phyloP scores from a whole-genome alignment of 2,329 filamentous ascomycete genomes.

The Pestalotiopsis fici region DNA sequence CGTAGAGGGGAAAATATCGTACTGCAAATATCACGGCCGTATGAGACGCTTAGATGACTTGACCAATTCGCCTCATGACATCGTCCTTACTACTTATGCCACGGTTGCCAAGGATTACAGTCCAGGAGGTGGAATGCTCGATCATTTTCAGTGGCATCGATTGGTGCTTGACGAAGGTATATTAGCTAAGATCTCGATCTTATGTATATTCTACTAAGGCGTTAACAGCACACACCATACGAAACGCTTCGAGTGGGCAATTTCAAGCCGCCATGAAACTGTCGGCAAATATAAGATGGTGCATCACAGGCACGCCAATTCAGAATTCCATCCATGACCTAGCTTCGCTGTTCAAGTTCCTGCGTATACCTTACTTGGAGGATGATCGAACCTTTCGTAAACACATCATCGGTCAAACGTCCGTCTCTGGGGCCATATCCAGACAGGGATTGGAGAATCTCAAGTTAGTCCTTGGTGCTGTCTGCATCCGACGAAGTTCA shows the following conservation, averaged over 20 bases:
- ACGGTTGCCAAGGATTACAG: neutral
- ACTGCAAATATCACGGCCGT: constrained; percentile 6
- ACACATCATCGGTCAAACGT: neutral
- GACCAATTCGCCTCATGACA: neutral
- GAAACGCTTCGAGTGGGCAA: neutral
- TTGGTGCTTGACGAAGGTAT: constrained; percentile 6
- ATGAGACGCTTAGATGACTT: neutral
- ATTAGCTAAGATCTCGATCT: neutral
- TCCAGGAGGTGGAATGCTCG: neutral
- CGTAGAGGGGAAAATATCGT: neutral
- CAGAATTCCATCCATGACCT: neutral
- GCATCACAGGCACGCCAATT: neutral
- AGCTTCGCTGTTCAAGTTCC: neutral
- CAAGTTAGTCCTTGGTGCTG: neutral
- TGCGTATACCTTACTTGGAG: neutral
- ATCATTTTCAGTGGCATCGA: neutral
- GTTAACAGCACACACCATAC: neutral
- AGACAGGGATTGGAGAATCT: neutral
- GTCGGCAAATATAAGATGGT: neutral
- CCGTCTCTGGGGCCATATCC: neutral
- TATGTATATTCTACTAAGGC: neutral
- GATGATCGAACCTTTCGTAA: neutral
- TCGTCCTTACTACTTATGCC: constrained; percentile 6
- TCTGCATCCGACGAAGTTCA: neutral
- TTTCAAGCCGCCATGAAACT: neutral